phyloP scores from a whole-genome alignment of 495 filamentous ascomycete species.

The Pyrenopolyporus hunteri region DNA sequence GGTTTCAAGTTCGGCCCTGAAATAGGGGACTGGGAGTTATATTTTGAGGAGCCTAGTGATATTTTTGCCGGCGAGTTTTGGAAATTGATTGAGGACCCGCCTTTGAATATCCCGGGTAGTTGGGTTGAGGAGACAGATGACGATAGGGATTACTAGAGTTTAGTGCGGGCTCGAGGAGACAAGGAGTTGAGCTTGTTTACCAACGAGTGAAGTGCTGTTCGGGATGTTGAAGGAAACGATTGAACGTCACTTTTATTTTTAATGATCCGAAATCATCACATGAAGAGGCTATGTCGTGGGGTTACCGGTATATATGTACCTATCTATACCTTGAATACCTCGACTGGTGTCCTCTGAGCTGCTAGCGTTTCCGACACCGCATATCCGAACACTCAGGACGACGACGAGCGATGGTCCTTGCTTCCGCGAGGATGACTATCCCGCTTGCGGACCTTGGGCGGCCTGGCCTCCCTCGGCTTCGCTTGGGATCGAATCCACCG shows the following conservation, averaged over 20 bases:
- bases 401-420: not conserved
- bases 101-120: slow-evolving; percentile 22
- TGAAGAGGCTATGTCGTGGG: no score
- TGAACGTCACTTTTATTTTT: no score
- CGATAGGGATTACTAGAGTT: not conserved
- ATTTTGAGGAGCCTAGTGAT: slow-evolving; percentile 21
- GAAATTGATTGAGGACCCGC: slow-evolving; percentile 27
- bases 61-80: slow-evolving; percentile 32
- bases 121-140: slow-evolving; percentile 33
- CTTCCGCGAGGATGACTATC: not conserved
- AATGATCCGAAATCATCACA: no score
- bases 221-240: no score
- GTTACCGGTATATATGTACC: no score
- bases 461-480: slow-evolving; percentile 21
- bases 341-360: no score
- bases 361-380: no score
- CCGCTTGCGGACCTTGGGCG: slow-evolving; percentile 27
- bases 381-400: no score
- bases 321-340: no score
- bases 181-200: no score
- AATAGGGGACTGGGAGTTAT: slow-evolving; percentile 31
- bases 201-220: no score
- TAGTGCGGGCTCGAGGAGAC: no score
- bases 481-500: slow-evolving; percentile 20
- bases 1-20: slow-evolving; percentile 19